Evolutionary conservation across 2,329 filamentous ascomycete genomes (phyloP), one percentile per base, ranked within the genome.

Genomic region (Diaporthe ampelina): DNA sequence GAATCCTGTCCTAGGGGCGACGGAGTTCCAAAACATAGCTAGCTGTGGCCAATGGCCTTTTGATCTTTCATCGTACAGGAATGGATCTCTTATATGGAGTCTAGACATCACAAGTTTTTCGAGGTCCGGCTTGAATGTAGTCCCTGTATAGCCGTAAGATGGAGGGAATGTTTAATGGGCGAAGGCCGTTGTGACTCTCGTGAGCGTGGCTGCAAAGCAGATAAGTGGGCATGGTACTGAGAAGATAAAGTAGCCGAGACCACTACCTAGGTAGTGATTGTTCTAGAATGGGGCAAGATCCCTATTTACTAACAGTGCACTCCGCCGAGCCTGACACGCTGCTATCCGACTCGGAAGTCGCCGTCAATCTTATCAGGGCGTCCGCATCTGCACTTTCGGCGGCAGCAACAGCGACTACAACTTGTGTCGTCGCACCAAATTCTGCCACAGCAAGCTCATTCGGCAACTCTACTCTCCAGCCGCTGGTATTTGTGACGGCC

Each of bases 391-490:
- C 83, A 73, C 78, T 79, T 57, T 52, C 73, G 1, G 77, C 75
- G 0, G 84, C 83, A 3, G 77, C 82, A 1, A 88, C 86, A 2
- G 86, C 87, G 0, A 89, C 85, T 17, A 80, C 81, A 4, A 84
- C 85, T 5, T 74, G 80, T 1, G 82, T 82, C 11, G 77, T 78
- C 63, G 82, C 79, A 0, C 86, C 87, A 50, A 85, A 86, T 68
- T 82, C 80, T 0, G 84, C 86, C 1, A 82, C 79, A 10, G 85
- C 83, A 45, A 87, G 74, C 5, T 80, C 81, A 67, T 85, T 86
- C 15, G 82, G 81, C 21, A 89, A 72, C 72, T 82, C 85, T 1
- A 86, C 84, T 11, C 79, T 80, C 87, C 87, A 89, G 0, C 88
- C 87, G 3, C 82, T 79, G 17, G 84, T 84, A 8, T n/a, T 48